A percentile compares a stretch with the other conserved stretches of the same genome.
Conservation (phyloP, 805 yeast species). For the Zygotorulaspora florentina region DNA sequence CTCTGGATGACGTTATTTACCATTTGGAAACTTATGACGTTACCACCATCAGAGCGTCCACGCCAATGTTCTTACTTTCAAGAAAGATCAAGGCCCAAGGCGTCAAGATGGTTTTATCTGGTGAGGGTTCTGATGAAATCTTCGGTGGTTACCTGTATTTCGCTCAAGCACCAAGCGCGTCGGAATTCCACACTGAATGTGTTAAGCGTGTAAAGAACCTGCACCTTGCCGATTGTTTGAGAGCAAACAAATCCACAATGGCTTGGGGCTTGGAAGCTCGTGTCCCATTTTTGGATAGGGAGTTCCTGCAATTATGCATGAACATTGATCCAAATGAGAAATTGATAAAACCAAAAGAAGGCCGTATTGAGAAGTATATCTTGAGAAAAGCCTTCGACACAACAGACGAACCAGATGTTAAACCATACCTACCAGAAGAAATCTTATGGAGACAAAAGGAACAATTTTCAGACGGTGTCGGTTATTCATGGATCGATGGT, state of each 20-base stretch:
- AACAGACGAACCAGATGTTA: conserved; percentile 65
- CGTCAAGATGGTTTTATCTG: conserved; percentile 97
- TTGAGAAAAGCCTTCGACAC: conserved; percentile 98
- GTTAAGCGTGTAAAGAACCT: conserved; percentile 95
- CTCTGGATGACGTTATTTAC: conserved; percentile 87
- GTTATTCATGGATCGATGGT: conserved; percentile 98
- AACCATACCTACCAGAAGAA: conserved; percentile 93
- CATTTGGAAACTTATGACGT: conserved; percentile 98
- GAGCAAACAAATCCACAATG: conserved; percentile 99
- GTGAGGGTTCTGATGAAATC: conserved; percentile 99
- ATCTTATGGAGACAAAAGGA: conserved; percentile 99
- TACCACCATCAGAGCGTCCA: conserved; percentile 97
- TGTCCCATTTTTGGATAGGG: conserved; percentile 96
- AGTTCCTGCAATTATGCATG: conserved; percentile 88
- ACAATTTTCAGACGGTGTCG: conserved; percentile 99
- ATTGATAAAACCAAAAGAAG: conserved; percentile 66
- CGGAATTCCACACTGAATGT: conserved; percentile 93
- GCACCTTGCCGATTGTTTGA: conserved; percentile 93
- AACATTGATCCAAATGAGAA: conserved; percentile 92
- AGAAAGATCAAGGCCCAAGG: conserved; percentile 99
- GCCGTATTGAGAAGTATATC: conserved; percentile 89
- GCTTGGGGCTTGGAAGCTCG: conserved; percentile 99
- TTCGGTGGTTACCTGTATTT: conserved; percentile 98
- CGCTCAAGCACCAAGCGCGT: conserved; percentile 91
- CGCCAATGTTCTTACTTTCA: conserved; percentile 95